Percentiles rank a stretch among this genome's conserved stretches.
Conservation (phyloP, 2,329 filamentous ascomycete genomes). For the Verticillium tricorpus region DNA sequence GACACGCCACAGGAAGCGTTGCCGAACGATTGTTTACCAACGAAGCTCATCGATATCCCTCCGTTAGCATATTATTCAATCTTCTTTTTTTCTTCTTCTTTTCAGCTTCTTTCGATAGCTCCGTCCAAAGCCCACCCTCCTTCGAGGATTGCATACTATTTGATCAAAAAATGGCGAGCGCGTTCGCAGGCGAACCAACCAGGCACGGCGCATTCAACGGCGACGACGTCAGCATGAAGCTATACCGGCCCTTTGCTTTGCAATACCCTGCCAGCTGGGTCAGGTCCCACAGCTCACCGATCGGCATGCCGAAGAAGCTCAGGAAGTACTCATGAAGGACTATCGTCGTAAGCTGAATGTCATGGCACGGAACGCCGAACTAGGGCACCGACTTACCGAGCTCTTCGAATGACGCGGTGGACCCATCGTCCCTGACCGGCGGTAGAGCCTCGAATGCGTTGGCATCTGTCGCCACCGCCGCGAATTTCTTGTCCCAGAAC, state of each 20-base stretch:
- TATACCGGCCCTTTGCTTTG: constrained; percentile 46
- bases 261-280: constrained; percentile 49
- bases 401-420: constrained; percentile 21
- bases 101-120: neutral
- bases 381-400: constrained; percentile 28
- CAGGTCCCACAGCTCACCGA: constrained; percentile 54
- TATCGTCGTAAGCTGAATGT: constrained; percentile 9
- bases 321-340: constrained; percentile 45
- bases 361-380: too few species aligned
- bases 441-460: constrained; percentile 62
- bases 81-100: neutral
- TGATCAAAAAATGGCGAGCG: constrained; percentile 38
- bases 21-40: neutral
- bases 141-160: neutral
- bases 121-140: neutral
- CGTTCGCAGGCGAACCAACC: constrained; percentile 43
- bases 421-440: constrained; percentile 38
- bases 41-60: neutral
- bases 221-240: constrained; percentile 57
- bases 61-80: neutral
- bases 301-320: constrained; percentile 46
- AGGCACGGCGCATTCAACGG: constrained; percentile 54
- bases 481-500: constrained; percentile 66
- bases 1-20: neutral
- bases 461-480: constrained; percentile 59